Evolutionary conservation across 2,329 filamentous ascomycete species (phyloP).

Genomic region (Aspergillus quadrilineatus): DNA sequence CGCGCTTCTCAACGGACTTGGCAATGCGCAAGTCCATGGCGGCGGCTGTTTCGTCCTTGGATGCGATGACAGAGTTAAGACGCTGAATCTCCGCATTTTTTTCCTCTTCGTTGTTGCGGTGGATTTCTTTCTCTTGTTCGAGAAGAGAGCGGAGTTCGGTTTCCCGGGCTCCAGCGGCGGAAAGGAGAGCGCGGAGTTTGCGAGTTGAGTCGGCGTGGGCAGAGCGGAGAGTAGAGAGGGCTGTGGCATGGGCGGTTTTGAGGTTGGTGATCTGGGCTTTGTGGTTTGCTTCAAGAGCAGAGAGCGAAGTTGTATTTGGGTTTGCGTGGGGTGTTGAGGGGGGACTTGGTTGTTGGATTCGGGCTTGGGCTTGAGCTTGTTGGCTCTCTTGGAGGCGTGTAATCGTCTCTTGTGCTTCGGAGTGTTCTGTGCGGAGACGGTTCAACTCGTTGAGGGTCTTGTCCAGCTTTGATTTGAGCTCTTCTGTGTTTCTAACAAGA

Average conservation of each 20-base stretch:
- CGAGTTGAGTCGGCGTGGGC: conserved; percentile 39
- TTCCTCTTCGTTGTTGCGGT: neutral
- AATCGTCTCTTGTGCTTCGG: conserved; percentile 32
- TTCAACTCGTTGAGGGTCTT: conserved; percentile 33
- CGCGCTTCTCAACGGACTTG: conserved; percentile 42
- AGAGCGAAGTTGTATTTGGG: conserved; percentile 8
- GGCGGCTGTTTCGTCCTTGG: conserved; percentile 42
- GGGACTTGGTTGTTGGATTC: conserved; percentile 31
- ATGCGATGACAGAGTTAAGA: conserved; percentile 36
- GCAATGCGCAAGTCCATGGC: conserved; percentile 43
- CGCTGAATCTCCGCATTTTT: conserved; percentile 30
- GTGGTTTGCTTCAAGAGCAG: conserved; percentile 33
- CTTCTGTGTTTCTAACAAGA: conserved; percentile 35
- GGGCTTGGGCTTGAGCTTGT: conserved; percentile 12
- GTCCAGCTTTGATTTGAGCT: conserved; percentile 33
- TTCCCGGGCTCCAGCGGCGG: conserved; percentile 37
- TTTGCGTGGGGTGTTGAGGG: conserved; percentile 29
- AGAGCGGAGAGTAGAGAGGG: conserved; percentile 37
- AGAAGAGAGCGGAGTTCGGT: conserved; percentile 34
- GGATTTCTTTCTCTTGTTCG: conserved; percentile 3
- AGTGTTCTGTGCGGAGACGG: conserved; percentile 32
- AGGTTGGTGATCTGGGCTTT: conserved; percentile 38
- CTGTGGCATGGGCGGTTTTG: conserved; percentile 37
- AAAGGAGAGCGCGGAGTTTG: conserved; percentile 36
- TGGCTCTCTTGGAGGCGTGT: conserved; percentile 30